Evolutionary conservation across 129 eudicot genomes (phyloP), one percentile per base, ranked within the genome.

Genomic region (Pseudognaphalium luteoalbum): DNA sequence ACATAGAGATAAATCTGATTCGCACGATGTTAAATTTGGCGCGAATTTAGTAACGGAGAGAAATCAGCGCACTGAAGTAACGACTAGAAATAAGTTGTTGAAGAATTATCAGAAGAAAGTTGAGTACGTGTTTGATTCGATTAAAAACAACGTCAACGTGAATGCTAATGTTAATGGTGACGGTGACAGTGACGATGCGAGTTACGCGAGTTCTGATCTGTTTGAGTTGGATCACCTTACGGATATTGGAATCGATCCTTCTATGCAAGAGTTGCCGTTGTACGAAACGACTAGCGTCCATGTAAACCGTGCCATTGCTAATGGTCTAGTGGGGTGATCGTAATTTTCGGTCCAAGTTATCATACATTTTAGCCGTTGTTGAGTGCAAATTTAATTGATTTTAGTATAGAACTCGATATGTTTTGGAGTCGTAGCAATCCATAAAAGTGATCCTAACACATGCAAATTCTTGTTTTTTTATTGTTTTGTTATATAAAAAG

Each of bases 151-250:
- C 71, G n/a, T 39, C 14, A 58, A 56, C 16, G 0, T 3, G 8
- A 39, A 39, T 9, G 12, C 2, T 39, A 39, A 28, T 12, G 22
- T 21, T 22, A n/a, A 1, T 2, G 29, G 77, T 0, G 88, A 81
- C 0, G 81, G 80, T 62, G 68, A 64, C 0, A 90, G 84, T 0
- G 92, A 87, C 3, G 98, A 88, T 76, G 90, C 28, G 6, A 93
- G 98, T 52, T 90, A 72, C 21, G 83, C 91, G 0, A 93, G 98
- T 68, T 93, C 98, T 7, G 97, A 93, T 85, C 73, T 93, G 66
- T 93, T 93, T 44, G 98, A 93, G 75, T 80, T 93, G 52, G 97
- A 93, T 68, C 86, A 90, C 83, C 87, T 88, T 29, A 76, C 88
- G 20, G 44, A 12, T 21, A 7, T 64, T 71, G 98, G 97, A 22